These are phyloP conservation scores for Epichloe sp. DNA, from an alignment of 2,329 filamentous ascomycete species.

Conservation along the genomic window DNA sequence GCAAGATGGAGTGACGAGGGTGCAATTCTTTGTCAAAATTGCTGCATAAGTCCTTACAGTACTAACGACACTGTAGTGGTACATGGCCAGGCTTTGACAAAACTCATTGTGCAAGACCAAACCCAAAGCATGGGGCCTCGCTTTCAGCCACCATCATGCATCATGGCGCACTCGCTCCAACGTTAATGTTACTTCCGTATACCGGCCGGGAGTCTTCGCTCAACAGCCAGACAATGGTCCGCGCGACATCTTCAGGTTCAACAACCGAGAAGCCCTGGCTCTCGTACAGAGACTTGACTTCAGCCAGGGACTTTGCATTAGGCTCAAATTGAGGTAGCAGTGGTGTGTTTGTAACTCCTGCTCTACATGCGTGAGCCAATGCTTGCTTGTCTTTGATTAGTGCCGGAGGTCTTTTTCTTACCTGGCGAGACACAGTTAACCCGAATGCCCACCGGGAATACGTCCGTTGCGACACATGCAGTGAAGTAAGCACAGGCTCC, in stretches of 20 bases:
- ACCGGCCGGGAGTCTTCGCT: not conserved
- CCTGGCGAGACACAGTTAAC: slow-evolving; percentile 1
- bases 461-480: slow-evolving; percentile 1
- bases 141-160: not conserved
- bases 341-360: not conserved
- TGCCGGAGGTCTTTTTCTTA: not conserved
- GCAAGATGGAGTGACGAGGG: too few relatives aligned
- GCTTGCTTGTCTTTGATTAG: too few relatives aligned
- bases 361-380: too few relatives aligned
- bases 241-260: not conserved
- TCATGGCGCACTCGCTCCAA: not conserved
- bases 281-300: not conserved
- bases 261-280: not conserved
- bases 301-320: not conserved
- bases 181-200: slow-evolving; percentile 1
- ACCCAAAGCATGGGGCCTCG: too few relatives aligned
- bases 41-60: too few relatives aligned
- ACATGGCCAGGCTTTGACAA: too few relatives aligned
- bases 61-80: too few relatives aligned
- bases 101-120: too few relatives aligned
- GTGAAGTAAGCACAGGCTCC: slow-evolving; percentile 1
- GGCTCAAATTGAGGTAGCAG: not conserved
- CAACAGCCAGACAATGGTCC: slow-evolving; percentile 1
- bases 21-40: too few relatives aligned
- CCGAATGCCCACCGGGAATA: not conserved